Percentiles rank a stretch among this genome's conserved stretches.
phyloP scores from a whole-genome alignment of 306 rosid genomes.

The Dryas drummondii region DNA sequence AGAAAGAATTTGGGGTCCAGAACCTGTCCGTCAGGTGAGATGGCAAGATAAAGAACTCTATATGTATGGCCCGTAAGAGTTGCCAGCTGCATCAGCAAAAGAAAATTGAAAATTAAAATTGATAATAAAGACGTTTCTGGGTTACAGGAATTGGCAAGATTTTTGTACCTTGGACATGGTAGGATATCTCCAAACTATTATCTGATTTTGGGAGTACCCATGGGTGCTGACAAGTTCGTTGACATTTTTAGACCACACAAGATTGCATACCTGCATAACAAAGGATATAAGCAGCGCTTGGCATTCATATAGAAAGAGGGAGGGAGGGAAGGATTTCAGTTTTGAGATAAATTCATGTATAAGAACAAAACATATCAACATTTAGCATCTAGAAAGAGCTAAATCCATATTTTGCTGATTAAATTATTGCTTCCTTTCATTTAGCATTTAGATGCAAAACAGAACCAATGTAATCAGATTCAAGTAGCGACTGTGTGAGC shows the following conservation, averaged over 20 bases:
- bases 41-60: slow-evolving; percentile 96
- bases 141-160: background rate
- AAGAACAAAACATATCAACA: background rate
- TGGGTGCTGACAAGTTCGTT: slow-evolving; percentile 98
- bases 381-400: background rate
- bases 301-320: background rate
- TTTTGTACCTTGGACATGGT: slow-evolving; percentile 89
- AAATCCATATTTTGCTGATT: background rate
- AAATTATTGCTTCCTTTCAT: background rate
- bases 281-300: slow-evolving; percentile 18
- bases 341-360: background rate
- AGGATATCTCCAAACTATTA: slow-evolving; percentile 98
- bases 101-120: slow-evolving; percentile 16
- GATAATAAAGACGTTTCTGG: background rate
- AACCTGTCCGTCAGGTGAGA: slow-evolving; percentile 99
- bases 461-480: background rate
- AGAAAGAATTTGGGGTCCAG: slow-evolving; percentile 2
- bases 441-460: background rate
- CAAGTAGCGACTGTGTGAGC: background rate
- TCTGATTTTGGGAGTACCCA: slow-evolving; percentile 97
- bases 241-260: slow-evolving; percentile 98
- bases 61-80: slow-evolving; percentile 95
- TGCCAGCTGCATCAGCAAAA: slow-evolving; percentile 60
- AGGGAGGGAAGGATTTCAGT: background rate
- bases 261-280: slow-evolving; percentile 87